Percentiles rank a stretch among this genome's conserved stretches.
These are phyloP conservation scores for Skeletonema potamos DNA, from an alignment of 108 stramenopile genomes.

Conservation along the genomic window DNA sequence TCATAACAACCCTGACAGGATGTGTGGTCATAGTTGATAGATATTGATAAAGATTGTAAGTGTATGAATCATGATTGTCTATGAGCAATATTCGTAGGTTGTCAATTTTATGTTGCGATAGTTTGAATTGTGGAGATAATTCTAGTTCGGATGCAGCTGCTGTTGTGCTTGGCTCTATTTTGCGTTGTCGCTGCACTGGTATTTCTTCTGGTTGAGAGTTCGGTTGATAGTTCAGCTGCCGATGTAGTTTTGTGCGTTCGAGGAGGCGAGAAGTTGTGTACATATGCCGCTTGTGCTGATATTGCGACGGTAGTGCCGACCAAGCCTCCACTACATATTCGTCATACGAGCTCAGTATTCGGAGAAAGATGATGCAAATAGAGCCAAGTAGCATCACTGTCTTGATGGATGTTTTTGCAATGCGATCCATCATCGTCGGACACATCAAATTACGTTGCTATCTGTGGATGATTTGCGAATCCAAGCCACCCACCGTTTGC, in stretches of 20 bases:
- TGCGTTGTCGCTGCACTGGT: background rate
- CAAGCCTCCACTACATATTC: background rate
- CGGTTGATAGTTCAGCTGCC: background rate
- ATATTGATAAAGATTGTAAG: conserved; percentile 92
- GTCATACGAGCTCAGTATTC: background rate
- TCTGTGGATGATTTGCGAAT: background rate
- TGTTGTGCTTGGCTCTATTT: background rate
- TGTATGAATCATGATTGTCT: conserved; percentile 97
- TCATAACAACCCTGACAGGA: conserved; percentile 82
- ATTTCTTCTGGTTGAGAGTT: background rate
- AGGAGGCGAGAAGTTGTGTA: background rate
- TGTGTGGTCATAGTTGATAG: conserved; percentile 65
- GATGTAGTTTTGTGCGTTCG: background rate
- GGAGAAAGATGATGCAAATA: background rate
- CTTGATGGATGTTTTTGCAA: background rate
- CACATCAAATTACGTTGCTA: background rate
- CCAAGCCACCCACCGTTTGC: background rate
- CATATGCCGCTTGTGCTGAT: background rate
- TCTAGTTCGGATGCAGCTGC: background rate
- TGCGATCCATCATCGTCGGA: background rate
- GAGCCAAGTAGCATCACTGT: background rate
- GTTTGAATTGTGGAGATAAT: background rate
- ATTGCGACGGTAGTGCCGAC: background rate
- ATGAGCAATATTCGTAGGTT: conserved; percentile 77
- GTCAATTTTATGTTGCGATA: conserved; percentile 33